Evolutionary conservation across 1,284 basidiomycete species (phyloP).

Genomic region (Acaromyces ingoldii): DNA sequence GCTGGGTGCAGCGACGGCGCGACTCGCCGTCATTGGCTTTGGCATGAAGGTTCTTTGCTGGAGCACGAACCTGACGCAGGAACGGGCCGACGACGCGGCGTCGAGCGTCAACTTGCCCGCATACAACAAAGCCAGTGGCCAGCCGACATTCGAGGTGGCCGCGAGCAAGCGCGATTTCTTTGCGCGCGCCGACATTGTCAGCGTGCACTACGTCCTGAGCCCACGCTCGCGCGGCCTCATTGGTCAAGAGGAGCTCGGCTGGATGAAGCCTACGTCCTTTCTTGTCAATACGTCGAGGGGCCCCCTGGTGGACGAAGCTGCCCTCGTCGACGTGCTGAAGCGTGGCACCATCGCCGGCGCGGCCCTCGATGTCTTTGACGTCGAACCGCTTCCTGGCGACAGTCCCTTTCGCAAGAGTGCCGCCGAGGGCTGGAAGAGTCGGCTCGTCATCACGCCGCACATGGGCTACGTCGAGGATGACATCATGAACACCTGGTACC

Average conservation of each 20-base stretch:
- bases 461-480: neutral
- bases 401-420: neutral
- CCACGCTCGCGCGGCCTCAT: neutral
- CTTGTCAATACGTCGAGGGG: conserved; percentile 51
- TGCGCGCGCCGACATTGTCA: neutral
- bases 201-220: neutral
- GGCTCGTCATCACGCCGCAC: neutral
- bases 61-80: neutral
- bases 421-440: neutral
- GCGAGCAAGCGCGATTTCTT: neutral
- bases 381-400: conserved; percentile 62
- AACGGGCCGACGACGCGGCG: neutral
- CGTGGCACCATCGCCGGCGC: conserved; percentile 81
- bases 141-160: neutral
- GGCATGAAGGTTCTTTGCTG: conserved; percentile 1
- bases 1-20: neutral
- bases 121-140: neutral
- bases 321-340: conserved; percentile 71
- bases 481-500: neutral
- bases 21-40: neutral
- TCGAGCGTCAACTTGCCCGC: neutral
- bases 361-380: conserved; percentile 86
- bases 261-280: conserved; percentile 20
- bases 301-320: conserved; percentile 73
- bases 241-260: neutral